Conservation (phyloP, 164 flowering plant genomes). For the Liquidambar formosana region DNA sequence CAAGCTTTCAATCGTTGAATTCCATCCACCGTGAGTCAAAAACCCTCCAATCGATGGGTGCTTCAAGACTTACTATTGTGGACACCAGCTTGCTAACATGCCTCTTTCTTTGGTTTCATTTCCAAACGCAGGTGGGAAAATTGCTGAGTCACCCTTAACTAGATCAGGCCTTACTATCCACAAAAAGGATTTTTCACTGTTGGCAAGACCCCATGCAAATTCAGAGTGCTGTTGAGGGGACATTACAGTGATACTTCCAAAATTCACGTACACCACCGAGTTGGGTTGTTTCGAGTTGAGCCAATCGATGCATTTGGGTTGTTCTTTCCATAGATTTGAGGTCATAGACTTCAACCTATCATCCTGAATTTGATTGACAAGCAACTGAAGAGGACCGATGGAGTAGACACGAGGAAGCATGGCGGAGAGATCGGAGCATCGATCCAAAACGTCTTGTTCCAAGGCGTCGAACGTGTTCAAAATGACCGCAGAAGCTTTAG, state of each 20-base stretch:
- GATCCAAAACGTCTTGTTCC: constrained; percentile 20
- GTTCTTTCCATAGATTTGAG: constrained; percentile 40
- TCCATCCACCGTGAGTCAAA: constrained; percentile 43
- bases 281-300: constrained; percentile 22
- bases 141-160: constrained; percentile 5
- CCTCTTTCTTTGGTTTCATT: constrained; percentile 20
- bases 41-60: constrained; percentile 41
- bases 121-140: constrained; percentile 11
- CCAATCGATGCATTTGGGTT: constrained; percentile 33
- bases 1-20: constrained; percentile 30
- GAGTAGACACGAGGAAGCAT: constrained; percentile 13
- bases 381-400: constrained; percentile 32
- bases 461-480: constrained; percentile 23
- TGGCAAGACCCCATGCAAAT: constrained; percentile 50
- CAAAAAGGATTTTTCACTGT: constrained; percentile 25
- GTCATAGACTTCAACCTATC: constrained; percentile 1
- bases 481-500: constrained; percentile 16
- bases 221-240: constrained; percentile 29
- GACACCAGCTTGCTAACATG: constrained; percentile 30
- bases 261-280: constrained; percentile 41
- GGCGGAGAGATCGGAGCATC: constrained; percentile 9
- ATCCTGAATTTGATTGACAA: not conserved
- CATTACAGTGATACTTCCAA: constrained; percentile 41
- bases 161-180: constrained; percentile 28
- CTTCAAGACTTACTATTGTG: constrained; percentile 35